Evolutionary conservation across 352 stramenopile species (phyloP), one percentile per base, ranked within the genome.

Genomic region (Aphanomyces invadans): DNA sequence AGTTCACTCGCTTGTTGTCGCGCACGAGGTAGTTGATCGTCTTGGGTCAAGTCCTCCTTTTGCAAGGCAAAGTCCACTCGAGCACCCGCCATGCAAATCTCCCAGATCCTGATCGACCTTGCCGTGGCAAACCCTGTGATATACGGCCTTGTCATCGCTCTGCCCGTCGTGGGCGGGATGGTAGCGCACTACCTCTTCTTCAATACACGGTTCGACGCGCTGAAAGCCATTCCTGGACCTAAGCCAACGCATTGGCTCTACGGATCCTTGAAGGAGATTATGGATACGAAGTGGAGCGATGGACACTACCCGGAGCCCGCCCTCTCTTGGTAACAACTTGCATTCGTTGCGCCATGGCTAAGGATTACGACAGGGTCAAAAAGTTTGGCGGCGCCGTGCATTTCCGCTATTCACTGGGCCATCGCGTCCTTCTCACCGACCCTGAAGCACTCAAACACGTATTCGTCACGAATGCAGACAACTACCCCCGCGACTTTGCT

Each of bases 371-470:
- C 25, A 66, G 59, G 59, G 38, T 38, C 25, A 61, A 57, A 42
- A 21, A 55, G 29, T 66, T 55, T 42, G 59, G 59, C 31, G 59
- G 59, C 21, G 31, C 21, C 15, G 59, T 66, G 21, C 59, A 66
- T 25, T 66, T 55, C 46, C 59, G 59, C 9, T 15, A 36, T 3
- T 17, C 55, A 15, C 36, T 66, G 3, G 19, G 11, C 25, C 59
- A 66, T 25, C 36, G 59, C 23, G n/a, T 66, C 44, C 23, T 66
- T 9, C 31, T 66, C 7, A 56, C 59, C 12, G 59, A 66, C 19
- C 59, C 59, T 28, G 59, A 66, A 33, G 59, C 44, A 23, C 19
- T 66, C 46, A 66, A 66, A 42, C 59, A 66, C 31, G 59, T 66
- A 19, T 66, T 28, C 36, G 9, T 26, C 9, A 66, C 59, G 4